Evolutionary conservation across 345 rosid genomes (phyloP), one percentile per base, ranked within the genome.

Genomic region (Dimocarpus longan): DNA sequence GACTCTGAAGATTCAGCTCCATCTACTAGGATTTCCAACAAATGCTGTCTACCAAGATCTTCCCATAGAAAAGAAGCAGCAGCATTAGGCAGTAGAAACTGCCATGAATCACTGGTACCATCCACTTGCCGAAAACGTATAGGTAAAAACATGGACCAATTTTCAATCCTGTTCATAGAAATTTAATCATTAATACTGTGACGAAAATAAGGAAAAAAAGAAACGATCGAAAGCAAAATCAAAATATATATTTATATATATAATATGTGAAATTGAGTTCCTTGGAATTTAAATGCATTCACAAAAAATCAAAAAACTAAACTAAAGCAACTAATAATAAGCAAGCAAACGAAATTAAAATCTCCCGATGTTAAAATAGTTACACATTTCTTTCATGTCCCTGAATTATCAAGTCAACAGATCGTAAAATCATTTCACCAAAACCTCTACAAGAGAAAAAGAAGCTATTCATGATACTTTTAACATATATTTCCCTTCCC

Each of bases 1-100:
- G 97, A 86, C 78, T 82, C 86, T 60, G 85, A 88, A 79, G 88
- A 81, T 70, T 94, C 94, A 59, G 88, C 80, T 52, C 98, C 95
- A 84, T 87, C 95, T 74, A 88, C 88, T 78, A 93, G 90, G 78
- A 94, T 83, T 84, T 92, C 99, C 81, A 94, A 74, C 24, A 90
- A 78, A 81, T 85, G 90, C 26, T 81, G 86, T 82, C 93, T 89
- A 85, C 98, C 97, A 82, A 94, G 89, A 88, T 94, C 93, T 85
- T 97, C 99, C 99, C 99, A 94, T 32, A 87, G 89, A 90, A 94
- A 97, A 68, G 98, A 88, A 87, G 91, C 91, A 76, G 99, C 95
- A 22, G 98, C 80, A n/a, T 86, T 88, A 56, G 99, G 99, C 71
- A 88, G 92, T 83, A 96, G 93, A 84, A 86, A 90, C 84, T 90